A percentile compares a stretch with the other conserved stretches of the same genome.
Conservation (phyloP, 441 rosid genomes). For the Theobroma grandiflorum region DNA sequence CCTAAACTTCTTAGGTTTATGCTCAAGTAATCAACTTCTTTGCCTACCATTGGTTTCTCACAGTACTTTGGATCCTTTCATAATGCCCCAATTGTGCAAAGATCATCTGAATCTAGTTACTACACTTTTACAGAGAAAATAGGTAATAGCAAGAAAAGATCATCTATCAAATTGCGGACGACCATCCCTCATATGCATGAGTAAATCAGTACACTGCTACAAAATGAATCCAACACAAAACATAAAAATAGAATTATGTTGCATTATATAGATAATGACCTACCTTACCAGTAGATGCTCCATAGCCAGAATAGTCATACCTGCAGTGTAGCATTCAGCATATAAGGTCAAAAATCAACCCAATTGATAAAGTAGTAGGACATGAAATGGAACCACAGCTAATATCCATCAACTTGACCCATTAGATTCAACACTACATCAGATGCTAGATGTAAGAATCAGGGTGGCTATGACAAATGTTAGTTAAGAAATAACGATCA, state of each 20-base stretch:
- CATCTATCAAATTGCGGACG: not conserved
- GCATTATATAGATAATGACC: slow-evolving; percentile 17
- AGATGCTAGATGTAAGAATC: not conserved
- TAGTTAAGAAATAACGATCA: not conserved
- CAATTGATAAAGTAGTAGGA: not conserved
- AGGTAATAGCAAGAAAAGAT: not conserved
- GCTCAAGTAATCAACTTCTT: not conserved
- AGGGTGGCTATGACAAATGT: not conserved
- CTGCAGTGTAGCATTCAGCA: slow-evolving; percentile 50
- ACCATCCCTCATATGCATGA: not conserved
- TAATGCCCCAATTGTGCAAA: not conserved
- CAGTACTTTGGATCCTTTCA: not conserved
- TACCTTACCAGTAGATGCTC: slow-evolving; percentile 97
- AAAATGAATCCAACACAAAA: not conserved
- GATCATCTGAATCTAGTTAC: not conserved
- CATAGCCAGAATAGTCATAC: slow-evolving; percentile 99
- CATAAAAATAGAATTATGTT: not conserved
- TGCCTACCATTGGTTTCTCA: not conserved
- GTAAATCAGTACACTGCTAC: not conserved
- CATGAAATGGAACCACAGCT: not conserved
- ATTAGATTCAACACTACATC: not conserved
- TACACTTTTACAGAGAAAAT: not conserved
- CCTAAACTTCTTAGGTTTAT: slow-evolving; percentile 2
- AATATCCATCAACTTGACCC: not conserved
- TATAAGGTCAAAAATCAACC: slow-evolving; percentile 5